Percentiles rank a stretch among this genome's conserved stretches.
Conservation (phyloP, 2,329 filamentous ascomycete species). For the Aspergillaceae sp. region DNA sequence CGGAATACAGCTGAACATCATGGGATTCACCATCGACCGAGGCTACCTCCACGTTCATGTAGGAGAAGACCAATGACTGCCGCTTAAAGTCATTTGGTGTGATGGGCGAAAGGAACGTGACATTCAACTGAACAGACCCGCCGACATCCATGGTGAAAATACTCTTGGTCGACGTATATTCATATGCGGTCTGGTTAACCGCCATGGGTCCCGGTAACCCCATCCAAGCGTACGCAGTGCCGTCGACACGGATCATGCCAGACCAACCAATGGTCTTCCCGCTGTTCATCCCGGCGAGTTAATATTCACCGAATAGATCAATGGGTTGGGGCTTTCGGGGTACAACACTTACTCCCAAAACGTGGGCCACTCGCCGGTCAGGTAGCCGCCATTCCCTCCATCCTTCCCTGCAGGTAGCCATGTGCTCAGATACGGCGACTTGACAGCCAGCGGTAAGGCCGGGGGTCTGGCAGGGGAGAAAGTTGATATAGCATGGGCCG, state of each 20-base stretch:
- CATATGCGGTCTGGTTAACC: slow-evolving; percentile 52
- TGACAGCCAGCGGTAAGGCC: slow-evolving; percentile 63
- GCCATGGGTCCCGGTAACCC: slow-evolving; percentile 44
- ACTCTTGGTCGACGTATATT: slow-evolving; percentile 65
- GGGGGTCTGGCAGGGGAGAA: slow-evolving; percentile 59
- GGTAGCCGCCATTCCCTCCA: slow-evolving; percentile 55
- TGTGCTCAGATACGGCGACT: slow-evolving; percentile 64
- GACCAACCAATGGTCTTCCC: slow-evolving; percentile 56
- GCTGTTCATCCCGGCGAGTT: slow-evolving; percentile 21
- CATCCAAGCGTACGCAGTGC: slow-evolving; percentile 58
- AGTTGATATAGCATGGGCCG: slow-evolving; percentile 37
- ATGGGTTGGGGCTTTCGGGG: not conserved
- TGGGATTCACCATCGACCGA: slow-evolving; percentile 57
- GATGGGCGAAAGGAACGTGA: slow-evolving; percentile 64
- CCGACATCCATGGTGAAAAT: slow-evolving; percentile 60
- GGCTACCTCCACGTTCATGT: slow-evolving; percentile 55
- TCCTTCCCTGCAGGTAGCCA: slow-evolving; percentile 57
- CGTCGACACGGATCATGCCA: slow-evolving; percentile 62
- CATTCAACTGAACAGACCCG: slow-evolving; percentile 53
- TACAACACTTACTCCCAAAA: slow-evolving; percentile 55
- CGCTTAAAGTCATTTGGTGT: slow-evolving; percentile 57
- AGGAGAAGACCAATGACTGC: slow-evolving; percentile 63
- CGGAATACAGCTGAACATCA: slow-evolving; percentile 61
- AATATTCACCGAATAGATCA: too few species aligned
- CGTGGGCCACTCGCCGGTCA: slow-evolving; percentile 60